Evolutionary conservation across 1,139 yeast species (phyloP), one percentile per base, ranked within the genome.

Genomic region (Trichomonascaceae sp.): DNA sequence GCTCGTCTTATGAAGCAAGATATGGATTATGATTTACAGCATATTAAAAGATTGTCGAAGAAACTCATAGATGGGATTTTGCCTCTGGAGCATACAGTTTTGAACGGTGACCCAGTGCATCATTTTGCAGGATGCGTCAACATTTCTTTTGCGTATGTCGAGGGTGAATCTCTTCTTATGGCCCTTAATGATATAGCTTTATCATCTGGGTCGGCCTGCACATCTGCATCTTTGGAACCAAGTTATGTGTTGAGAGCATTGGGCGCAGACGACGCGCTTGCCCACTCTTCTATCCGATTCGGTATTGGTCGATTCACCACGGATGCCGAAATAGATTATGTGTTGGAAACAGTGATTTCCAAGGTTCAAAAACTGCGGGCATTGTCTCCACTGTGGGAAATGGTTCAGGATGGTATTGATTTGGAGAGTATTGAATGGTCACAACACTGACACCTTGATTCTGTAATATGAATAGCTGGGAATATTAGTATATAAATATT

Each of bases 321-420:
- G 15, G 97, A 91, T 63, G 95, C 82, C 47, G 99, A 93, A 73
- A 82, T 93, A 56, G 98, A 95, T 68, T 93, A 90, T 68, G 99
- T 93, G 47, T 79, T 91, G 60, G 78, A 85, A 59, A 96, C 97
- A 22, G 90, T 93, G 57, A 78, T 82, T 54, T 91, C 88, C 70
- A 82, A 97, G 72, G 99, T 93, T 52, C 86, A 85, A 59, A 90
- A 89, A 72, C 80, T 93, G 68, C 82, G 99, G 71, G 95, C 90
- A 67, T 79, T 93, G 75, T 85, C 95, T 53, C 99, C 99, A 53
- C 78, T 93, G 63, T 93, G 98, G 98, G 99, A 93, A 74, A 91
- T 93, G 98, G 96, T 89, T 54, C 96, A 93, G 73, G 99, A 93
- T 62, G 99, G 99, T 61, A 91, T 93, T 67, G 99, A 93, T 68